phyloP scores from a whole-genome alignment of 2,329 filamentous ascomycete genomes.

The Microsporum canis region DNA sequence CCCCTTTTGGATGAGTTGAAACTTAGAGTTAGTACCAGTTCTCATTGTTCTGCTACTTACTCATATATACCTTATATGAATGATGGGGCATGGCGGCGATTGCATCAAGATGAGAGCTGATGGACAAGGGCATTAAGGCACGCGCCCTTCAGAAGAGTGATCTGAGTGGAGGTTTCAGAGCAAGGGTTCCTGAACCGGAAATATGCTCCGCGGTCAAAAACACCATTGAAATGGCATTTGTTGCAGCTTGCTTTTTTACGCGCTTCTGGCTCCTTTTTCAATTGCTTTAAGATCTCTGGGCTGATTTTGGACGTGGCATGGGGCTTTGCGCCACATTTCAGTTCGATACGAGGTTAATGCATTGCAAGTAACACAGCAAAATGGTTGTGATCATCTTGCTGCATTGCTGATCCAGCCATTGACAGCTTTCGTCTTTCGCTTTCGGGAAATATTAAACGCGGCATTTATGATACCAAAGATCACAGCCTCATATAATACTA shows the following conservation, averaged over 20 bases:
- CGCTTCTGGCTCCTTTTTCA: background rate
- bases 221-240: background rate
- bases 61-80: background rate
- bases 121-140: background rate
- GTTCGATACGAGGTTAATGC: background rate
- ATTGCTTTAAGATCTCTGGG: background rate
- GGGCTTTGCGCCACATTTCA: background rate
- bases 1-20: background rate
- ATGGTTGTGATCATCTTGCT: background rate
- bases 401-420: background rate
- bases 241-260: background rate
- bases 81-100: background rate
- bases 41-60: background rate
- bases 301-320: background rate
- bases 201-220: background rate
- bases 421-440: background rate
- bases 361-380: background rate
- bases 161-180: slow-evolving; percentile 3
- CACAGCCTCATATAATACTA: background rate
- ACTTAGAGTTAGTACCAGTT: background rate
- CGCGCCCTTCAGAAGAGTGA: background rate
- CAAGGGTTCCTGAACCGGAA: slow-evolving; percentile 1
- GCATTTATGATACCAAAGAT: background rate
- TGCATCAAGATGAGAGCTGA: background rate
- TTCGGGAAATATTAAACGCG: background rate